These are phyloP conservation scores for Xanthoceras sorbifolium DNA, from an alignment of 345 rosid species.

Conservation along the genomic window DNA sequence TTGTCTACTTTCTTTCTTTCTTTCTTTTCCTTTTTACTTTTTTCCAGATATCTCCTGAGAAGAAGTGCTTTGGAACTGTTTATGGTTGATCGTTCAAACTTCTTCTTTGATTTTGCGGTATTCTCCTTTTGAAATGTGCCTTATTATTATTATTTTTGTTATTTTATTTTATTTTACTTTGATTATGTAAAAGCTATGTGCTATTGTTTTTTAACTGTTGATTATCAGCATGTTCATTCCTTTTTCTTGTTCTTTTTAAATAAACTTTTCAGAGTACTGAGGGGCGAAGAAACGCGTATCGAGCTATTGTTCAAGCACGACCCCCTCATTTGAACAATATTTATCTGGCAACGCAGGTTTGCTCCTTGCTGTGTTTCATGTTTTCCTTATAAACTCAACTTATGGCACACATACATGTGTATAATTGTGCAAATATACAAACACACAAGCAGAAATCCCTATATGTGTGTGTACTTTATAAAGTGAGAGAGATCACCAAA, in stretches of 20 bases:
- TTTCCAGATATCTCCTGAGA: slow-evolving; percentile 80
- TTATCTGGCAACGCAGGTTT: slow-evolving; percentile 97
- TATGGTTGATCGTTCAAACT: slow-evolving; percentile 95
- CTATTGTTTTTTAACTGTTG: not conserved
- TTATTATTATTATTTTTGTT: slow-evolving; percentile 2
- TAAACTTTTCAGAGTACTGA: slow-evolving; percentile 62
- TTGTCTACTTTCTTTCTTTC: slow-evolving; percentile 21
- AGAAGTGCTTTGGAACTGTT: slow-evolving; percentile 97
- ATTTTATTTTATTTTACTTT: no score
- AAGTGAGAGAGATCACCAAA: not conserved
- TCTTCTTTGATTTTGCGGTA: slow-evolving; percentile 99
- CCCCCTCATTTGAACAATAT: slow-evolving; percentile 93
- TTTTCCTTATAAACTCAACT: not conserved
- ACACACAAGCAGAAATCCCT: not conserved
- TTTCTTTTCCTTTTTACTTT: not conserved
- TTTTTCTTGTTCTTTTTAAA: slow-evolving; percentile 16
- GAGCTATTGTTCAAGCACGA: slow-evolving; percentile 83
- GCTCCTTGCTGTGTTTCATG: slow-evolving; percentile 9
- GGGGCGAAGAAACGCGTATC: slow-evolving; percentile 87
- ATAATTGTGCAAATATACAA: not conserved
- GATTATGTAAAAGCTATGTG: slow-evolving; percentile 12
- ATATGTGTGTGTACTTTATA: not conserved
- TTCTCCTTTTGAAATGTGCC: slow-evolving; percentile 26
- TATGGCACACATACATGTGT: not conserved
- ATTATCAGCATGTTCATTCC: slow-evolving; percentile 10